Percentiles rank a stretch among this genome's conserved stretches.
Evolutionary conservation across 331 rosid species (phyloP).

Genomic region (Malus hybrid): DNA sequence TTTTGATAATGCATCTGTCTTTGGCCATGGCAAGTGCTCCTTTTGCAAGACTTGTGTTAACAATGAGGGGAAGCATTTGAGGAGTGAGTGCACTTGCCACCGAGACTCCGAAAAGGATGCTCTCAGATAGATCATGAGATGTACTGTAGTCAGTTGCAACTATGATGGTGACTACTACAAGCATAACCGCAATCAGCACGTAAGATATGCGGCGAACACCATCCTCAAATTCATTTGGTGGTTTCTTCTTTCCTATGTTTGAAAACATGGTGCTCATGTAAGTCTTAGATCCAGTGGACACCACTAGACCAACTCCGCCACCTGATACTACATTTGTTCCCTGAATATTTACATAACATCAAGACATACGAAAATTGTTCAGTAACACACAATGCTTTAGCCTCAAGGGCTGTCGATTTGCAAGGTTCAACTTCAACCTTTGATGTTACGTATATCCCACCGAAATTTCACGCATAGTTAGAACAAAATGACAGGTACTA

Average conservation of each 20-base stretch:
- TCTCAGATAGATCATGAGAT: slow-evolving; percentile 30
- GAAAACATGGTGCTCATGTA: slow-evolving; percentile 86
- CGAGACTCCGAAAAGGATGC: slow-evolving; percentile 58
- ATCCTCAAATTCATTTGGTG: slow-evolving; percentile 62
- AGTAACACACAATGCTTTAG: background rate
- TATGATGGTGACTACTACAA: slow-evolving; percentile 51
- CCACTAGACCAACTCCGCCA: slow-evolving; percentile 59
- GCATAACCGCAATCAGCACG: slow-evolving; percentile 53
- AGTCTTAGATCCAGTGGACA: slow-evolving; percentile 75
- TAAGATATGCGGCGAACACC: slow-evolving; percentile 61
- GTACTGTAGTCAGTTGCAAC: slow-evolving; percentile 40
- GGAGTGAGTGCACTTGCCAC: slow-evolving; percentile 88
- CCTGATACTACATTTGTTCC: slow-evolving; percentile 87
- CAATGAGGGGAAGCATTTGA: slow-evolving; percentile 79
- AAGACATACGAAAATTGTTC: background rate
- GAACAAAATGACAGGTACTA: background rate
- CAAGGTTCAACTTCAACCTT: background rate
- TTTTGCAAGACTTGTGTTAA: slow-evolving; percentile 74
- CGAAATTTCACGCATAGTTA: background rate
- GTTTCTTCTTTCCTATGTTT: slow-evolving; percentile 59
- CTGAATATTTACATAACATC: slow-evolving; percentile 26
- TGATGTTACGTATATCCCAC: background rate
- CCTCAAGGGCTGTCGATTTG: background rate
- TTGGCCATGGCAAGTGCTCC: slow-evolving; percentile 82
- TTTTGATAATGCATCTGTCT: slow-evolving; percentile 79